Evolutionary conservation across 306 rosid species (phyloP).

Genomic region (Cicer judaicum): DNA sequence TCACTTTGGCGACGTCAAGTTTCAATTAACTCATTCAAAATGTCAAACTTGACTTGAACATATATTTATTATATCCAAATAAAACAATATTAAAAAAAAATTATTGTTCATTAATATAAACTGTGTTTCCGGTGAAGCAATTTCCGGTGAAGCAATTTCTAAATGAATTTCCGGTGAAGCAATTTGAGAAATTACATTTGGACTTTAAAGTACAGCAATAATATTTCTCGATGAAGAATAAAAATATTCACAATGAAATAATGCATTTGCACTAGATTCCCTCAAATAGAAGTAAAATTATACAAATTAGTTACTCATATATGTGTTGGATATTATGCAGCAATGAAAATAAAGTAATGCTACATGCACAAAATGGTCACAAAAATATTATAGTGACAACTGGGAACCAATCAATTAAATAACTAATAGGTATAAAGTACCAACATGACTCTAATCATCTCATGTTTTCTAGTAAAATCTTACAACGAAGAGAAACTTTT

Average conservation of each 20-base stretch:
- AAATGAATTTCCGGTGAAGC: background rate
- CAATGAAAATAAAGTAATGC: background rate
- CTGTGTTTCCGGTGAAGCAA: too few species aligned
- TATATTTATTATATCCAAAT: too few species aligned
- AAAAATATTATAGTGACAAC: background rate
- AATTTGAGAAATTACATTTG: constrained; percentile 21
- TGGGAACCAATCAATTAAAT: background rate
- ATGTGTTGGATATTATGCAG: background rate
- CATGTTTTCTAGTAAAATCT: background rate
- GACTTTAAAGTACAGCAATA: background rate
- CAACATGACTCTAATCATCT: background rate
- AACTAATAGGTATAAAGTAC: background rate
- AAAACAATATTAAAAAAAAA: too few species aligned
- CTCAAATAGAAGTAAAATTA: background rate
- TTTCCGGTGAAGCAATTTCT: too few species aligned
- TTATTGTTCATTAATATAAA: too few species aligned
- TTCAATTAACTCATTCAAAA: too few species aligned
- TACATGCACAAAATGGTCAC: background rate
- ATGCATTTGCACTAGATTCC: background rate
- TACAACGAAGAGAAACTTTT: background rate
- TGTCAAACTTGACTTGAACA: too few species aligned
- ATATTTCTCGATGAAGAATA: background rate
- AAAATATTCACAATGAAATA: background rate
- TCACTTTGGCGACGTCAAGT: too few species aligned
- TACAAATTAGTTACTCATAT: background rate